Conservation (phyloP, 768 basidiomycete genomes). For the Xerocomellus chrysenteron region DNA sequence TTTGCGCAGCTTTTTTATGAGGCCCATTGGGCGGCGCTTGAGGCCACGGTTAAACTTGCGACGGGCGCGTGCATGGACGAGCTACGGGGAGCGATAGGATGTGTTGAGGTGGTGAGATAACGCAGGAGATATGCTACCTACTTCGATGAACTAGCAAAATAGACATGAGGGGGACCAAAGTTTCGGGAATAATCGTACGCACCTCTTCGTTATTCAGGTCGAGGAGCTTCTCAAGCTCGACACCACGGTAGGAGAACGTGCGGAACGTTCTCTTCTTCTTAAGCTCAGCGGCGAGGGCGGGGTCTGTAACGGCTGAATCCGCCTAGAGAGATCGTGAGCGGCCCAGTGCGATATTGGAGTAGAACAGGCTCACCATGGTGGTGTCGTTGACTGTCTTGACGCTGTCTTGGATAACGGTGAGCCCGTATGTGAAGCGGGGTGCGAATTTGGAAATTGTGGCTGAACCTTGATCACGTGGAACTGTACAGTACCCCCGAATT, state of each 20-base stretch:
- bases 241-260: conserved; percentile 97
- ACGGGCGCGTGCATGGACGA: conserved; percentile 98
- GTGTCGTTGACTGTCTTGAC: conserved; percentile 29
- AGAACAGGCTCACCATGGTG: conserved; percentile 31
- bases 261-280: conserved; percentile 99
- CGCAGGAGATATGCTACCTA: conserved; percentile 37
- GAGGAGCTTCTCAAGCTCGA: conserved; percentile 97
- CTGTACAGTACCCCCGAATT: conserved; percentile 54
- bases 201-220: conserved; percentile 96
- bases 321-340: conserved; percentile 46
- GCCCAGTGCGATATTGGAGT: not conserved
- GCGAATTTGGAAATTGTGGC: conserved; percentile 42
- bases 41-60: conserved; percentile 98
- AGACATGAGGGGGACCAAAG: not conserved
- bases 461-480: conserved; percentile 45
- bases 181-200: conserved; percentile 26
- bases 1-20: conserved; percentile 99
- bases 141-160: conserved; percentile 70
- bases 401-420: conserved; percentile 24
- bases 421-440: conserved; percentile 20
- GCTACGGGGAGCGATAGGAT: conserved; percentile 41
- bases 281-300: conserved; percentile 90
- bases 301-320: conserved; percentile 84
- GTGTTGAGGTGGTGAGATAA: not conserved
- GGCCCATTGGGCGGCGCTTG: conserved; percentile 96